Evolutionary conservation across 768 basidiomycete species (phyloP).

Genomic region (Termitomyces sp.): DNA sequence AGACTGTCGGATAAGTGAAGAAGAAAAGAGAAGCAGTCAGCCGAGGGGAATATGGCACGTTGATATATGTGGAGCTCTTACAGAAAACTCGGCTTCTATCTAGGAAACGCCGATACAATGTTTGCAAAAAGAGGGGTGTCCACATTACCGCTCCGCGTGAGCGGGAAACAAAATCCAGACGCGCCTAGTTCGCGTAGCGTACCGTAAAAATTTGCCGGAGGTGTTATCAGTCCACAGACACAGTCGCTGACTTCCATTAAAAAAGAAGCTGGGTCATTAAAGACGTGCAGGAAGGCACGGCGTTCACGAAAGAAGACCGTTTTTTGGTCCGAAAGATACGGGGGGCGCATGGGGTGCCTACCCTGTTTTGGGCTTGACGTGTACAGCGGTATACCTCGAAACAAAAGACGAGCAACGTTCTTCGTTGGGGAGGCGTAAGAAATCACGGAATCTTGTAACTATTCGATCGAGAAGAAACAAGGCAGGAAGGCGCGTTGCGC

Average conservation of each 20-base stretch:
- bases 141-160: not conserved
- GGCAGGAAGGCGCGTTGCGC: not conserved
- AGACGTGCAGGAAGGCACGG: not conserved
- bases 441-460: not conserved
- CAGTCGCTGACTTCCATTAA: not conserved
- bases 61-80: not conserved
- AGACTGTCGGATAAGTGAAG: not conserved
- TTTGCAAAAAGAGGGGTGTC: not conserved
- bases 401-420: not conserved
- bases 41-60: not conserved
- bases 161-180: not conserved
- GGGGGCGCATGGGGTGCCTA: not conserved
- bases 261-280: not conserved
- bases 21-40: not conserved
- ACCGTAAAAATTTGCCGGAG: not conserved
- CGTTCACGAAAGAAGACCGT: not conserved
- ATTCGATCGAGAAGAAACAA: not conserved
- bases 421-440: not conserved
- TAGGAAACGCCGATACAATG: not conserved
- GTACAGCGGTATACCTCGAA: not conserved
- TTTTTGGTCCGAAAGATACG: not conserved
- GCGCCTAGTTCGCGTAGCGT: not conserved
- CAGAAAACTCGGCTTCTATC: not conserved
- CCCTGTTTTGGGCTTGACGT: not conserved
- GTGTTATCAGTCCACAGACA: not conserved